Base-by-base conservation (phyloP, 2,329 filamentous ascomycete species). In the Phyllosticta citribraziliensis region DNA sequence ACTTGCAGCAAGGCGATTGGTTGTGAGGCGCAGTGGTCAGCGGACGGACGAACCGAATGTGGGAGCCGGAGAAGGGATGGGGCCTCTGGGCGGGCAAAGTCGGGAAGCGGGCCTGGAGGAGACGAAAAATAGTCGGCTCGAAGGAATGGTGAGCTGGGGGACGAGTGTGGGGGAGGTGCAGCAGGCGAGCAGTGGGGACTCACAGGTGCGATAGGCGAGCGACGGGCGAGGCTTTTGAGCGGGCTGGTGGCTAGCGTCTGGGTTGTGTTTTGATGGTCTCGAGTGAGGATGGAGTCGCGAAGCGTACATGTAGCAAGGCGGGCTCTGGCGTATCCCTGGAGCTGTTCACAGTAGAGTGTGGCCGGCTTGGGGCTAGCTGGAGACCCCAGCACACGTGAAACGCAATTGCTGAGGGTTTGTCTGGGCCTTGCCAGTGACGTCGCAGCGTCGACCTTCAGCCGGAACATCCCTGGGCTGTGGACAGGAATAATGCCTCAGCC, bases 81-180 rank as follows among this genome's bases (percentile, higher is more conserved):
- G 58, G 58, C 58, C 58, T 60, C 58, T 52, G 58, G 58, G 53
- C 53, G 58, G 40, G n/a, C 17, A 8, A 47, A 47, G 40, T 47
- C 40, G 40, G 40, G 6, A n/a, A n/a, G 14, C 17, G 17, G 14
- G 6, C 40, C 40, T 47, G 40, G 40, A 9, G 35, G 25, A 40
- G 27, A 64, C 63, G 63, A 63, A 54, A 58, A 64, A 25, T 53
- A 61, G 61, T 58, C 63, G 63, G 63, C 53, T 56, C 52, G 57
- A 60, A 61, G 56, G 57, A 53, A 53, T 53, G 52, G 20, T 53
- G 52, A 25, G 30, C 9, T 11, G 27, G 4, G 4, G 52, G 27
- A 8, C 30, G 20, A 24, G 17, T 47, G 40, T 47, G 40, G 40
- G 40, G 40, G 40, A 47, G n/a, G 17, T 47, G 14, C 40, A 47